Evolutionary conservation across 352 stramenopile genomes (phyloP).

Genomic region (Phytophthora pluvialis): DNA sequence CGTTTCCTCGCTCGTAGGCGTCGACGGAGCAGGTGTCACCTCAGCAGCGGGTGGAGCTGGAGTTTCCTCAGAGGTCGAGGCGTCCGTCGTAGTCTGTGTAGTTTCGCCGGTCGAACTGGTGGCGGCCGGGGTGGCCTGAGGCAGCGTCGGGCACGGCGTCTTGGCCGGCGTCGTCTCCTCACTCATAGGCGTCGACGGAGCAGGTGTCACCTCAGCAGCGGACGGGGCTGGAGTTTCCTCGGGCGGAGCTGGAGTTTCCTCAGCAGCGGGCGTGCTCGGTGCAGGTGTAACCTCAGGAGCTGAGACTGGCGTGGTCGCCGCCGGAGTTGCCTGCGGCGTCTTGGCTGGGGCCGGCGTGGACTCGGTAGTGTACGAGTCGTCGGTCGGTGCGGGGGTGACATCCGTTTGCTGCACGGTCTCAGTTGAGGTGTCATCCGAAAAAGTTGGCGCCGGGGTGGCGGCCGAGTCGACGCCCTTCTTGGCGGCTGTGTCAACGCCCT

Average conservation of each 20-base stretch:
- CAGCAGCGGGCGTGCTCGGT: background rate
- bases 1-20: conserved; percentile 13
- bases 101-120: conserved; percentile 15
- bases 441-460: conserved; percentile 30
- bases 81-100: conserved; percentile 11
- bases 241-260: conserved; percentile 5
- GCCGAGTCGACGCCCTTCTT: conserved; percentile 21
- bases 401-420: conserved; percentile 28
- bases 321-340: conserved; percentile 17
- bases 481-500: too few relatives aligned
- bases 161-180: conserved; percentile 16
- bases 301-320: conserved; percentile 1
- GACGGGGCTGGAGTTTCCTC: conserved; percentile 3
- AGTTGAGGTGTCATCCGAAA: conserved; percentile 19
- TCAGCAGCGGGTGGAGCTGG: conserved; percentile 1
- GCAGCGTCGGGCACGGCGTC: conserved; percentile 23
- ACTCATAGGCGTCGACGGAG: conserved; percentile 7
- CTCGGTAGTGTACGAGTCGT: conserved; percentile 16
- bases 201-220: background rate
- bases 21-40: conserved; percentile 2
- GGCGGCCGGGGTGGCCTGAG: conserved; percentile 20
- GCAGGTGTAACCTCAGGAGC: conserved; percentile 8
- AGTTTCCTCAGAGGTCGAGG: background rate
- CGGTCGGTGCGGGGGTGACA: conserved; percentile 23
- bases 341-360: conserved; percentile 20